Base-by-base conservation (phyloP, 306 rosid genomes). In the Ziziphus jujuba region DNA sequence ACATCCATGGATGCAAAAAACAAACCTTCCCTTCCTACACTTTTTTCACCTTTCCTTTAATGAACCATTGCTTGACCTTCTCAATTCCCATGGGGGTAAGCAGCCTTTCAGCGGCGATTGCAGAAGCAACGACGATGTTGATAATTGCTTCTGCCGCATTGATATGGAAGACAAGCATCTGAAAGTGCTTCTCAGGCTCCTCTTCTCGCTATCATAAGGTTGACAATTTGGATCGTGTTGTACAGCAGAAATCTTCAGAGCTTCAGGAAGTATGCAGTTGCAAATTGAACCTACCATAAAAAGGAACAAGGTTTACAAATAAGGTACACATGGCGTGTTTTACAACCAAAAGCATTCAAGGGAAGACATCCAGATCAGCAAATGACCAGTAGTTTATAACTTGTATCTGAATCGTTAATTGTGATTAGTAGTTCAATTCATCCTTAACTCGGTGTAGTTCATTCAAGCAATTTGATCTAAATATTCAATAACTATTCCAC, bases 21-120 rank as follows among this genome's bases (percentile, higher is more conserved):
- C 68, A 50, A 66, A 40, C 48, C 54, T 48, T 58, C 65, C 61
- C 3, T 65, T 35, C 61, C 34, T 52, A 35, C 38, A 23, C 43
- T 34, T 56, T 77, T 68, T 54, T 87, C 77, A 95, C 77, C 96
- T 87, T 84, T 88, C 95, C 77, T 90, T 89, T 76, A 84, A 71
- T 75, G 91, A 89, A 49, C 87, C 88, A 52, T 80, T 90, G 73
- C 52, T 70, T n/a, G 98, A 83, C 81, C 86, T 86, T 77, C 89
- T 83, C 57, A 83, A 61, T 61, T 93, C 99, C 92, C 87, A 93
- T 3, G 96, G 80, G 0, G 95, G 88, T 50, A 91, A 78, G 63
- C 95, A 91, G 6, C 97, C 97, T 76, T 84, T 88, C 62, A 82
- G 54, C n/a, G 99, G 99, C 23, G 99, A 93, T 74, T 87, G 97